phyloP scores from a whole-genome alignment of 495 filamentous ascomycete genomes.

The Talaromyces borbonicus region DNA sequence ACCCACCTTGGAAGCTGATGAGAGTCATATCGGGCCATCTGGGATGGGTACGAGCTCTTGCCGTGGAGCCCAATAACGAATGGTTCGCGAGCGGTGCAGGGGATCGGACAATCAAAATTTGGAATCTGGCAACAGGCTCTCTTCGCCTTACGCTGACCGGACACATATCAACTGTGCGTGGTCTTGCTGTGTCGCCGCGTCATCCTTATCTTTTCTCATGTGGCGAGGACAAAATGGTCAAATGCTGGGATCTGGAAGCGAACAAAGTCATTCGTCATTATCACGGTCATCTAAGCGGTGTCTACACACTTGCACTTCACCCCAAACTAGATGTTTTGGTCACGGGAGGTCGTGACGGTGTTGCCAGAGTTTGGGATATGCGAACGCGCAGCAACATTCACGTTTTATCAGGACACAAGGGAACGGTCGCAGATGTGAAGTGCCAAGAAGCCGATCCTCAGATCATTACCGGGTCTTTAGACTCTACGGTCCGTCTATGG shows the following conservation, averaged over 20 bases:
- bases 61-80: conserved; percentile 91
- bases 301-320: conserved; percentile 85
- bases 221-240: conserved; percentile 99
- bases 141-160: conserved; percentile 85
- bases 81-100: conserved; percentile 97
- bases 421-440: conserved; percentile 77
- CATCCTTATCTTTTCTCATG: conserved; percentile 98
- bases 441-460: conserved; percentile 97
- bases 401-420: conserved; percentile 81
- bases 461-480: conserved; percentile 82
- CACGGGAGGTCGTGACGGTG: conserved; percentile 91
- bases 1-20: conserved; percentile 97
- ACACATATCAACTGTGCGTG: conserved; percentile 93
- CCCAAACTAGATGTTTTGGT: conserved; percentile 91
- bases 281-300: conserved; percentile 93
- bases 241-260: conserved; percentile 98
- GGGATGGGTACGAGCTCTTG: conserved; percentile 88
- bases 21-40: conserved; percentile 93
- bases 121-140: conserved; percentile 82
- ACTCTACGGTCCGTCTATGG: conserved; percentile 89
- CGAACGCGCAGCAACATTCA: conserved; percentile 90
- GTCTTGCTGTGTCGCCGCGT: conserved; percentile 80
- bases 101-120: conserved; percentile 97
- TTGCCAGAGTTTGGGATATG: conserved; percentile 97
- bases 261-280: conserved; percentile 99